A percentile compares a stretch with the other conserved stretches of the same genome.
Conservation (phyloP, 768 basidiomycete genomes). For the Pisolithus marmoratus region DNA sequence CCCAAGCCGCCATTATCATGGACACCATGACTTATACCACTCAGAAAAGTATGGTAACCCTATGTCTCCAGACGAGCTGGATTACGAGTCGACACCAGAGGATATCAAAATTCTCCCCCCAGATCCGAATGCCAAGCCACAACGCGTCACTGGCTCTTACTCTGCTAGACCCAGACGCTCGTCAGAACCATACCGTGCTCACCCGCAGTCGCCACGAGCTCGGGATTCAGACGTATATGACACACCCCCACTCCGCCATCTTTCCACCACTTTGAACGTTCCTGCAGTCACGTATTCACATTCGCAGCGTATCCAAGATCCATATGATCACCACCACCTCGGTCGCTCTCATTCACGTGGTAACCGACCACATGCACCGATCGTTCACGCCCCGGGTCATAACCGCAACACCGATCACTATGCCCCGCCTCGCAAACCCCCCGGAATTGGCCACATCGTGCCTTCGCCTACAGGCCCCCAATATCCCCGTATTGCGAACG, state of each 20-base stretch:
- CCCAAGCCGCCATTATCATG: slow-evolving; percentile 17
- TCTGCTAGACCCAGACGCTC: slow-evolving; percentile 27
- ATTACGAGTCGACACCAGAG: slow-evolving; percentile 39
- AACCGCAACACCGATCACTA: slow-evolving; percentile 46
- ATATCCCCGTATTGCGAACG: slow-evolving; percentile 37
- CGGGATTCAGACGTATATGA: slow-evolving; percentile 28
- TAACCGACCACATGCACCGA: slow-evolving; percentile 45
- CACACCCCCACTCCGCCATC: slow-evolving; percentile 28
- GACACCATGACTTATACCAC: slow-evolving; percentile 9
- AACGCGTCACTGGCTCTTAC: slow-evolving; percentile 24
- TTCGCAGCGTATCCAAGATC: slow-evolving; percentile 35
- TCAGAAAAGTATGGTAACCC: slow-evolving; percentile 15
- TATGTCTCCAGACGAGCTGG: slow-evolving; percentile 9
- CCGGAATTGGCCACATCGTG: slow-evolving; percentile 64
- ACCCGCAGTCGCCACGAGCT: slow-evolving; percentile 11
- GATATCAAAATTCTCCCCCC: slow-evolving; percentile 62
- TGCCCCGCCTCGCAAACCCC: slow-evolving; percentile 51
- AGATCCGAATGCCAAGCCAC: slow-evolving; percentile 31
- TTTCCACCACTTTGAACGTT: slow-evolving; percentile 15
- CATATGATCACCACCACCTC: slow-evolving; percentile 27
- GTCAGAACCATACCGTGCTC: slow-evolving; percentile 24
- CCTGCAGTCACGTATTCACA: slow-evolving; percentile 32
- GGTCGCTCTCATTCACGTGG: slow-evolving; percentile 33
- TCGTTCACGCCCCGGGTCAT: slow-evolving; percentile 50
- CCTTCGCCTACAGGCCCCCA: slow-evolving; percentile 48